phyloP scores from a whole-genome alignment of 164 flowering plant species.

The Vitis amurensis region DNA sequence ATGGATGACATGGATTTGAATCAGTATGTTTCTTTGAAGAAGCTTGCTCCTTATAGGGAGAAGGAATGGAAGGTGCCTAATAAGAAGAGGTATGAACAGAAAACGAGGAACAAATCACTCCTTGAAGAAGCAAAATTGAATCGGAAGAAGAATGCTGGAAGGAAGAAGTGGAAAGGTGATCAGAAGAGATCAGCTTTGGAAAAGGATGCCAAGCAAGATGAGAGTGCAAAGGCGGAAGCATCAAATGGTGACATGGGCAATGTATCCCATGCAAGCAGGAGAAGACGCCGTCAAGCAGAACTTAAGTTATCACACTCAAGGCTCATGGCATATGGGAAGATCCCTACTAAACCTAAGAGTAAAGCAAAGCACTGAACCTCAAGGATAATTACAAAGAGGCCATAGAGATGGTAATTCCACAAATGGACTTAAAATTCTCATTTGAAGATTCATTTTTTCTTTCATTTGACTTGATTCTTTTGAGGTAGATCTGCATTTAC shows the following conservation, averaged over 20 bases:
- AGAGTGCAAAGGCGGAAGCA: constrained; percentile 20
- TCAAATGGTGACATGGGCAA: constrained; percentile 30
- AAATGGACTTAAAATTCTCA: no score
- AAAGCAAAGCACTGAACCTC: constrained; percentile 36
- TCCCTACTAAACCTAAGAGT: constrained; percentile 36
- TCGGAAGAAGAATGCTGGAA: constrained; percentile 13
- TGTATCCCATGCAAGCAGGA: constrained; percentile 47
- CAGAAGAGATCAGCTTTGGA: constrained; percentile 9
- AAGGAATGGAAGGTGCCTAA: constrained; percentile 74
- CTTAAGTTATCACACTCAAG: constrained; percentile 50
- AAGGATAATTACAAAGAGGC: background rate
- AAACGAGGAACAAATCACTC: constrained; percentile 37
- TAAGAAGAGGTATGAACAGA: constrained; percentile 40
- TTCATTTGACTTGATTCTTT: no score
- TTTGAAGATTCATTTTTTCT: no score
- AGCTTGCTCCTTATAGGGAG: constrained; percentile 74
- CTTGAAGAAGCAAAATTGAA: constrained; percentile 22
- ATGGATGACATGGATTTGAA: constrained; percentile 81
- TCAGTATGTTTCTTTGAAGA: constrained; percentile 86
- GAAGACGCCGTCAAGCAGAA: constrained; percentile 45
- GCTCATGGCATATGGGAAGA: constrained; percentile 58
- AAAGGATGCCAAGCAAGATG: constrained; percentile 20
- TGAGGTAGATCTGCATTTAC: no score
- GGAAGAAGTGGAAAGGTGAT: constrained; percentile 17
- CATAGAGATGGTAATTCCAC: background rate